Evolutionary conservation across 1,139 yeast species (phyloP).

Genomic region (Zygoascus meyerae): DNA sequence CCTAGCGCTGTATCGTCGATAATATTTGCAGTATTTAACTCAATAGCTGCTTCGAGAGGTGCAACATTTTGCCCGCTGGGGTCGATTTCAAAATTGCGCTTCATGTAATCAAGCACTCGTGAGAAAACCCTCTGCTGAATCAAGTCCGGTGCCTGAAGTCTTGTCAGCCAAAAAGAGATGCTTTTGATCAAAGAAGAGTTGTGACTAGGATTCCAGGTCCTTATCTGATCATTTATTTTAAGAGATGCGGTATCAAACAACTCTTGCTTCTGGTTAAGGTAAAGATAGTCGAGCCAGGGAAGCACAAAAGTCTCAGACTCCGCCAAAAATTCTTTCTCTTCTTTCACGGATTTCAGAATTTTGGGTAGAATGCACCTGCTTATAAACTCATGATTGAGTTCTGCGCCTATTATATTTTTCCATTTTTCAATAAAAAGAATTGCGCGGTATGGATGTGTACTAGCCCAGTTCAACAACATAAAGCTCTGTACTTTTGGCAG

Average conservation of each 20-base stretch:
- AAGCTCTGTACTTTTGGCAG: constrained; percentile 31
- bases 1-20: constrained; percentile 21
- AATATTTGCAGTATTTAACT: constrained; percentile 14
- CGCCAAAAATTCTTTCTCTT: constrained; percentile 31
- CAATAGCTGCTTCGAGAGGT: constrained; percentile 17
- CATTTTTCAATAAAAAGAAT: constrained; percentile 39
- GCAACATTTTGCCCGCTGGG: constrained; percentile 31
- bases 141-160: constrained; percentile 32
- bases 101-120: constrained; percentile 29
- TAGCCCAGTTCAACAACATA: constrained; percentile 34
- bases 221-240: constrained; percentile 33
- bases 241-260: constrained; percentile 28
- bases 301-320: constrained; percentile 39
- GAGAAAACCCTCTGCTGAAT: constrained; percentile 32
- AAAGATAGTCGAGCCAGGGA: constrained; percentile 42
- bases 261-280: constrained; percentile 20
- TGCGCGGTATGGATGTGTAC: constrained; percentile 26
- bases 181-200: constrained; percentile 28
- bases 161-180: constrained; percentile 36
- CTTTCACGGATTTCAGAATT: constrained; percentile 31
- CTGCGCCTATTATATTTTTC: constrained; percentile 36
- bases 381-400: constrained; percentile 31
- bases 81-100: constrained; percentile 25
- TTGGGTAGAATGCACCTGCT: constrained; percentile 35
- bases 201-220: constrained; percentile 34